Percentiles rank a stretch among this genome's conserved stretches.
Conservation (phyloP, 495 filamentous ascomycete species). For the Mytilinidion resinicola region DNA sequence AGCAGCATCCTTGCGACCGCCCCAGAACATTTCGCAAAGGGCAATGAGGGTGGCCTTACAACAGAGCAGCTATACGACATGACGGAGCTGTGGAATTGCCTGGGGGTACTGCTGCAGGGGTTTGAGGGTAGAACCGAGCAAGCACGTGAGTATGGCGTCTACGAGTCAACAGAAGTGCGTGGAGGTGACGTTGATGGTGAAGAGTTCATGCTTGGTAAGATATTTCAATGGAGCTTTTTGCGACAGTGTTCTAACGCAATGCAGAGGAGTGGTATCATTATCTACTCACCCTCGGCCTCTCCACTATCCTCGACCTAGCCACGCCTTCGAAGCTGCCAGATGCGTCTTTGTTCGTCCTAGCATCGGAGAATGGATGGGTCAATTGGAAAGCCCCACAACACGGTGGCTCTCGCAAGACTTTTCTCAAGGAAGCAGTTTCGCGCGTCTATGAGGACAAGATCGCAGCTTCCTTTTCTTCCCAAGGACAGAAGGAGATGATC, state of each 20-base stretch:
- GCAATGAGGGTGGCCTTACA: constrained; percentile 52
- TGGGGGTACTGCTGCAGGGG: constrained; percentile 51
- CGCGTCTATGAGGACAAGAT: constrained; percentile 53
- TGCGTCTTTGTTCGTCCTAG: constrained; percentile 46
- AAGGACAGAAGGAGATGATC: constrained; percentile 23
- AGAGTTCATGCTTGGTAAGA: constrained; percentile 50
- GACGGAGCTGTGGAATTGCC: constrained; percentile 61
- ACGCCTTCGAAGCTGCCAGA: constrained; percentile 37
- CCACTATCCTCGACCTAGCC: constrained; percentile 51
- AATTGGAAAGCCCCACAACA: constrained; percentile 48
- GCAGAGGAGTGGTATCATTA: constrained; percentile 60
- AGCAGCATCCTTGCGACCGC: constrained; percentile 51
- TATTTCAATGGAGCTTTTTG: background rate
- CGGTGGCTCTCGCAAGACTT: constrained; percentile 47
- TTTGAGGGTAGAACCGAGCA: constrained; percentile 51
- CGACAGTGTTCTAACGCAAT: constrained; percentile 31
- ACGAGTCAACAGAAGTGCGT: constrained; percentile 42
- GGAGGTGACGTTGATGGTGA: constrained; percentile 48
- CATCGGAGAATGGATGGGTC: constrained; percentile 49
- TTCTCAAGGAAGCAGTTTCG: constrained; percentile 57
- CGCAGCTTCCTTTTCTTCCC: constrained; percentile 22
- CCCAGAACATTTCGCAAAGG: constrained; percentile 52
- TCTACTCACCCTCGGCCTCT: constrained; percentile 54
- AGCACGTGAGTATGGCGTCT: constrained; percentile 53
- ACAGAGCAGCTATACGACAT: constrained; percentile 57